These are phyloP conservation scores for Amaranthus hypochondriacus DNA, from an alignment of 148 eudicot genomes.

Conservation along the genomic window DNA sequence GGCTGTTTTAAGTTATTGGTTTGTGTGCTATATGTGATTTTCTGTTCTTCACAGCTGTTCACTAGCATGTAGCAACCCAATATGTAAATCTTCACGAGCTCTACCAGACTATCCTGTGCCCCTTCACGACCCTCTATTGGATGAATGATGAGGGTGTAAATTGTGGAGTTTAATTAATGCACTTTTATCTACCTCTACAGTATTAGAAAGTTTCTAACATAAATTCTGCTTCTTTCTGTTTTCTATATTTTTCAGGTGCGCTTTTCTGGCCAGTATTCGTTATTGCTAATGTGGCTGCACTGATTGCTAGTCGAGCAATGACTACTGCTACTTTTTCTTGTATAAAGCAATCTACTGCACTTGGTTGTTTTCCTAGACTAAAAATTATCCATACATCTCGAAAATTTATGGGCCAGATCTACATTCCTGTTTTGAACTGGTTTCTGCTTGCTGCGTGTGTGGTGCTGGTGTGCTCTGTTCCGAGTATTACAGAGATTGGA, in stretches of 20 bases:
- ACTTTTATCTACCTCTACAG: neutral
- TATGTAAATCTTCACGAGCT: neutral
- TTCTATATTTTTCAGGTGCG: slow-evolving; percentile 49
- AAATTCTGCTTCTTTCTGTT: neutral
- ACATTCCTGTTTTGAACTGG: slow-evolving; percentile 97
- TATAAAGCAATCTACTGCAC: slow-evolving; percentile 87
- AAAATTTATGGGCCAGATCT: slow-evolving; percentile 97
- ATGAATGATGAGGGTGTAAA: neutral
- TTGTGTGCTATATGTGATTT: neutral
- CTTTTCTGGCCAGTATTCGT: slow-evolving; percentile 87
- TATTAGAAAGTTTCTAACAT: slow-evolving; percentile 2
- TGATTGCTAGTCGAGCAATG: slow-evolving; percentile 96
- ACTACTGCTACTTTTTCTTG: slow-evolving; percentile 98
- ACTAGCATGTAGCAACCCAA: neutral
- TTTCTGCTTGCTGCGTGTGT: slow-evolving; percentile 73
- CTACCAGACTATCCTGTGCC: too few species aligned
- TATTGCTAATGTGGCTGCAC: slow-evolving; percentile 88
- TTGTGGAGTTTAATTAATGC: neutral
- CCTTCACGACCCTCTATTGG: too few species aligned
- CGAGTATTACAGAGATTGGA: slow-evolving; percentile 82
- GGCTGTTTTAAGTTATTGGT: too few species aligned
- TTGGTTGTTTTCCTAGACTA: slow-evolving; percentile 98
- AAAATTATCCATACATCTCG: slow-evolving; percentile 95
- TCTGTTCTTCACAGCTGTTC: neutral
- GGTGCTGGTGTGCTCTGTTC: slow-evolving; percentile 70